phyloP scores from a whole-genome alignment of 1,284 basidiomycete genomes.

The Rhodotorula sp. region DNA sequence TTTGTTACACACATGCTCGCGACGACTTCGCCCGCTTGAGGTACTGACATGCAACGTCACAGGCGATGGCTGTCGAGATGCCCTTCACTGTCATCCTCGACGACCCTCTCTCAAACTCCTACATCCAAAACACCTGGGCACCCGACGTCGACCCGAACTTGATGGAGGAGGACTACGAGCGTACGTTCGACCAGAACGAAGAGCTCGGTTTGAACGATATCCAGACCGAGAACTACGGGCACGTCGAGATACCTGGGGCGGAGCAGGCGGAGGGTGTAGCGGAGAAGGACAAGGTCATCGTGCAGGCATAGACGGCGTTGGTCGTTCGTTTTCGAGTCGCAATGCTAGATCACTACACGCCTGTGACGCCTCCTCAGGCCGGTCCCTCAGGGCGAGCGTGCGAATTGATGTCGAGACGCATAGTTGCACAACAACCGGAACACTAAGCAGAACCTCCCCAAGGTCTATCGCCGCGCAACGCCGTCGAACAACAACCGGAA shows the following conservation, averaged over 20 bases:
- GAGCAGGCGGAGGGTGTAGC: neutral
- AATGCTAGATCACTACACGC: no score
- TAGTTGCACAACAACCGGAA: no score
- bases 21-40: no score
- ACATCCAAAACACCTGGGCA: constrained; percentile 83
- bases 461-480: neutral
- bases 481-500: neutral
- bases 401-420: no score
- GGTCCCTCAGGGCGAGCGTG: no score
- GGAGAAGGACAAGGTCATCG: neutral
- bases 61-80: constrained; percentile 72
- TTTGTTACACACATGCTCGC: neutral
- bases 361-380: no score
- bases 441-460: no score
- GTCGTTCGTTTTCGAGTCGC: neutral
- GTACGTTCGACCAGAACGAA: constrained; percentile 89
- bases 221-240: constrained; percentile 76
- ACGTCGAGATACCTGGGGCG: constrained; percentile 1
- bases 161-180: constrained; percentile 73
- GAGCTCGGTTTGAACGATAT: constrained; percentile 96
- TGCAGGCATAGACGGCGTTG: constrained; percentile 2
- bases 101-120: constrained; percentile 93
- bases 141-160: constrained; percentile 52
- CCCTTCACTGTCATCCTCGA: constrained; percentile 92
- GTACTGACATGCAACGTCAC: no score